A percentile compares a stretch with the other conserved stretches of the same genome.
Evolutionary conservation across 2,329 filamentous ascomycete species (phyloP).

Genomic region (Aspergillus floridensis): DNA sequence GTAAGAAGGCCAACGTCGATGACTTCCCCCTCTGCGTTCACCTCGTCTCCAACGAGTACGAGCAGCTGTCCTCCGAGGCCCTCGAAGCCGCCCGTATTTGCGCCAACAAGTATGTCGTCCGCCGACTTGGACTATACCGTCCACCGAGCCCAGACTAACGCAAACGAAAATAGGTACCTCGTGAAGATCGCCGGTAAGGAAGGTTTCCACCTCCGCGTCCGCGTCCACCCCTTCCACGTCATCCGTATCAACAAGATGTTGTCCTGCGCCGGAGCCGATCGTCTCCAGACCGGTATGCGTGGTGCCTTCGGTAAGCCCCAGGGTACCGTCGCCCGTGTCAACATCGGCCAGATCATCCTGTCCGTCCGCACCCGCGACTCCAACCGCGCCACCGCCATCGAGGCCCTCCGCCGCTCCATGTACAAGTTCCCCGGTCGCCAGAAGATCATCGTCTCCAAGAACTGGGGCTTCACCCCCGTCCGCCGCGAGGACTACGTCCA

Average conservation of each 20-base stretch:
- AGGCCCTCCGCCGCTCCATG: constrained; percentile 98
- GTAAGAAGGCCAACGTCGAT: constrained; percentile 98
- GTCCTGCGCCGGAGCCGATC: constrained; percentile 99
- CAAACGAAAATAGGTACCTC: constrained; percentile 53
- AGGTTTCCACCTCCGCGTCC: constrained; percentile 68
- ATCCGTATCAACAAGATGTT: constrained; percentile 99
- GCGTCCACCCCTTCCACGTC: constrained; percentile 99
- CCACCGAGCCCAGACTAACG: constrained; percentile 21
- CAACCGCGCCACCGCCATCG: constrained; percentile 87
- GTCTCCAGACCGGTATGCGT: constrained; percentile 99
- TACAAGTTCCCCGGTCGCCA: constrained; percentile 99
- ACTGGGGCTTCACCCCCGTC: constrained; percentile 99
- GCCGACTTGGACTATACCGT: not conserved
- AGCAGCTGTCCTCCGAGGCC: constrained; percentile 99
- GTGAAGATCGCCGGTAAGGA: constrained; percentile 69
- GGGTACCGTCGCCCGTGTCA: constrained; percentile 98
- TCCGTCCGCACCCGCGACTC: constrained; percentile 95
- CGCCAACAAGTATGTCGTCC: constrained; percentile 83
- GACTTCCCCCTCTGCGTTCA: constrained; percentile 99
- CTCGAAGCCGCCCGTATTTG: constrained; percentile 99
- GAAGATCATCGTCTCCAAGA: constrained; percentile 99
- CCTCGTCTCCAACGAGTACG: constrained; percentile 99
- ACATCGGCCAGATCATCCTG: constrained; percentile 99
- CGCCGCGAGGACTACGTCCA: constrained; percentile 96
- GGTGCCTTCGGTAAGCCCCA: constrained; percentile 99